Percentiles rank a stretch among this genome's conserved stretches.
Evolutionary conservation across 2,329 filamentous ascomycete genomes (phyloP).

Genomic region (Stagonosporopsis chrysanthemi): DNA sequence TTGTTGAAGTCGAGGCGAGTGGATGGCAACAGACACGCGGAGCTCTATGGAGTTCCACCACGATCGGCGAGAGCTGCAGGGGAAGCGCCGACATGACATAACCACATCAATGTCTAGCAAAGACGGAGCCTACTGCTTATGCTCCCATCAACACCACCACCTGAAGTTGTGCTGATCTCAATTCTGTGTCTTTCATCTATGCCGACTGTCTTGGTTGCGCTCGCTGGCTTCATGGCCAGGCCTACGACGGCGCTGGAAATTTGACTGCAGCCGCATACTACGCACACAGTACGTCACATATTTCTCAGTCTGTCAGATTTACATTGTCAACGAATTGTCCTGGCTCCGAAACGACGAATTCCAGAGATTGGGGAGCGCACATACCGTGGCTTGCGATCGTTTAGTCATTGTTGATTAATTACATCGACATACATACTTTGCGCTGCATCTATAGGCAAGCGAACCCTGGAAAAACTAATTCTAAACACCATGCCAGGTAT

Average conservation of each 20-base stretch:
- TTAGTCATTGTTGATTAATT: not conserved
- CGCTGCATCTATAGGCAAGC: not conserved
- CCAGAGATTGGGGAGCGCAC: not conserved
- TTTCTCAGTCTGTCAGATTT: too few species aligned
- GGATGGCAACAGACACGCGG: slow-evolving; percentile 29
- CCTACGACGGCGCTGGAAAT: too few species aligned
- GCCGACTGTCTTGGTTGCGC: too few species aligned
- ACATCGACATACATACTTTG: not conserved
- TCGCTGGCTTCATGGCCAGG: too few species aligned
- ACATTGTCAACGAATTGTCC: too few species aligned
- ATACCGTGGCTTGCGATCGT: not conserved
- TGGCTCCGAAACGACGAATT: too few species aligned
- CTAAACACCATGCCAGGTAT: slow-evolving; percentile 14
- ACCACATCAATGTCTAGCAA: slow-evolving; percentile 10
- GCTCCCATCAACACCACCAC: not conserved
- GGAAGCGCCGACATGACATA: slow-evolving; percentile 32
- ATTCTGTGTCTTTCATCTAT: too few species aligned
- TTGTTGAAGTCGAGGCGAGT: slow-evolving; percentile 29
- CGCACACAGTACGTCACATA: too few species aligned
- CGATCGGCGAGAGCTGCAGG: slow-evolving; percentile 22
- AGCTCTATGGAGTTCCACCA: slow-evolving; percentile 30
- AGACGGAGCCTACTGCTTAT: not conserved
- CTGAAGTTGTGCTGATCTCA: too few species aligned
- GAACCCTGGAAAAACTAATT: not conserved
- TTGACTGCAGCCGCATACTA: too few species aligned